Conservation (phyloP, 805 yeast species). For the Cyberlindnera galapagoensis region DNA sequence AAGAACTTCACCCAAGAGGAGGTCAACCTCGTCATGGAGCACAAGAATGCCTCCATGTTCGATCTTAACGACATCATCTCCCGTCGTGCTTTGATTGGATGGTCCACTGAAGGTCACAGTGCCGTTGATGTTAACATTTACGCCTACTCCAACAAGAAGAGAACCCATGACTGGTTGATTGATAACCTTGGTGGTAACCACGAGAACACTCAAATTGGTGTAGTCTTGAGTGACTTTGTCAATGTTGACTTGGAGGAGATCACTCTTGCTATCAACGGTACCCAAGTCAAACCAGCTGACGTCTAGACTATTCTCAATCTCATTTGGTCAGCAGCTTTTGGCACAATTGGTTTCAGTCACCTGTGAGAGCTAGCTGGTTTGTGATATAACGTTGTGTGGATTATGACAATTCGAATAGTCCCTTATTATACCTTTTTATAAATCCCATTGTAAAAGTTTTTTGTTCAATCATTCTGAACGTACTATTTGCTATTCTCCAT, state of each 20-base stretch:
- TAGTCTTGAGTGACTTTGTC: slow-evolving; percentile 53
- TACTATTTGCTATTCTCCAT: no score
- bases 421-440: no score
- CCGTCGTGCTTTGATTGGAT: slow-evolving; percentile 82
- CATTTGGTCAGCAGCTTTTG: no score
- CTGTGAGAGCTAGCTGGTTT: no score
- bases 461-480: no score
- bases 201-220: slow-evolving; percentile 83
- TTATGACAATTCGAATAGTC: no score
- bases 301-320: no score
- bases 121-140: slow-evolving; percentile 94
- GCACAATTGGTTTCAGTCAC: no score
- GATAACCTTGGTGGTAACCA: slow-evolving; percentile 65
- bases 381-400: no score
- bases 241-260: slow-evolving; percentile 41
- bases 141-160: slow-evolving; percentile 58
- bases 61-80: slow-evolving; percentile 67
- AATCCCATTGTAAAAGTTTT: no score
- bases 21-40: slow-evolving; percentile 33
- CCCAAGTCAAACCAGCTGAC: slow-evolving; percentile 33
- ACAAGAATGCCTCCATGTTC: slow-evolving; percentile 31
- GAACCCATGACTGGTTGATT: slow-evolving; percentile 31
- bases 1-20: slow-evolving; percentile 50
- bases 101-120: slow-evolving; percentile 95
- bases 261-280: slow-evolving; percentile 42